Percentiles rank a stretch among this genome's conserved stretches.
These are phyloP conservation scores for Umbelopsis vinacea DNA, from an alignment of 192 early-diverging fungal species.

Conservation along the genomic window DNA sequence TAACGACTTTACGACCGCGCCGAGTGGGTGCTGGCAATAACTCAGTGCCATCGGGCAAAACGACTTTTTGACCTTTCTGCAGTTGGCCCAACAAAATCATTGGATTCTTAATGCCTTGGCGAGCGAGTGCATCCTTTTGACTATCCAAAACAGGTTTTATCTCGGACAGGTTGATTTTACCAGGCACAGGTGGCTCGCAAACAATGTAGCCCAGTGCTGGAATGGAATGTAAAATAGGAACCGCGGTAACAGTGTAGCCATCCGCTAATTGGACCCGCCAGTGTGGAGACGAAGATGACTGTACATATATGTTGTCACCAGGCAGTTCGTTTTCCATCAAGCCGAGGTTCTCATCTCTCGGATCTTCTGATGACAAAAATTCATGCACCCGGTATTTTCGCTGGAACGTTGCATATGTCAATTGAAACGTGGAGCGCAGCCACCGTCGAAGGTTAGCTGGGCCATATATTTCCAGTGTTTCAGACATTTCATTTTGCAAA, in stretches of 20 bases:
- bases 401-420: conserved; percentile 44
- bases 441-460: conserved; percentile 47
- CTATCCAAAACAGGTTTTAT: conserved; percentile 42
- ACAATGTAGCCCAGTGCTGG: conserved; percentile 58
- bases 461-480: conserved; percentile 55
- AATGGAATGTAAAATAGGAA: conserved; percentile 54
- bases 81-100: conserved; percentile 49
- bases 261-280: conserved; percentile 11
- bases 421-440: conserved; percentile 42
- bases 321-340: conserved; percentile 27
- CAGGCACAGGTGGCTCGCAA: conserved; percentile 42
- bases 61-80: conserved; percentile 43
- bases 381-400: conserved; percentile 49
- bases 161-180: conserved; percentile 42
- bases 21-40: conserved; percentile 35
- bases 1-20: conserved; percentile 50
- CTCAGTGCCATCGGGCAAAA: conserved; percentile 50
- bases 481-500: neutral
- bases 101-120: conserved; percentile 48
- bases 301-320: conserved; percentile 25
- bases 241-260: conserved; percentile 39
- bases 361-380: conserved; percentile 36
- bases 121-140: conserved; percentile 42
- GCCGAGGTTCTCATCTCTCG: conserved; percentile 20
- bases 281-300: conserved; percentile 11